Evolutionary conservation across 768 basidiomycete genomes (phyloP).

Genomic region (Tylopilus plumbeoviolaceoides): DNA sequence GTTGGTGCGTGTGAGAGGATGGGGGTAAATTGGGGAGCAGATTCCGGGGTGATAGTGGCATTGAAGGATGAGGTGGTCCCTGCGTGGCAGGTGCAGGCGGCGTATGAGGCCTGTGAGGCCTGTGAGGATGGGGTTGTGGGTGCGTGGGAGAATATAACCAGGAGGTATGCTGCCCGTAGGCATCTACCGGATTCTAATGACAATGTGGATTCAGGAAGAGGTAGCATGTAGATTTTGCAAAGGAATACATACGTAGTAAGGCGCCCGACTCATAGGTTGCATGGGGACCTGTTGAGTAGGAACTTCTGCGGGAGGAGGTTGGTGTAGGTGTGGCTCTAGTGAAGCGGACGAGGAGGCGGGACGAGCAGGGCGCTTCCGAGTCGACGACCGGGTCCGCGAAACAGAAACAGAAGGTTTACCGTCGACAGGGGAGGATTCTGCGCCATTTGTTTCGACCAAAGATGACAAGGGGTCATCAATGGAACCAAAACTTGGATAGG

Average conservation of each 20-base stretch:
- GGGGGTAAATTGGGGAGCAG: conserved; percentile 45
- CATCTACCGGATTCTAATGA: conserved; percentile 42
- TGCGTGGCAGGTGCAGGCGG: conserved; percentile 34
- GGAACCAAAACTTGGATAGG: too few relatives aligned
- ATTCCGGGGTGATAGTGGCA: conserved; percentile 70
- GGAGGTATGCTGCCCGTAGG: conserved; percentile 41
- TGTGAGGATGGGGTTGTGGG: conserved; percentile 43
- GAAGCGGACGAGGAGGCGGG: too few relatives aligned
- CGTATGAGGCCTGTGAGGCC: conserved; percentile 41
- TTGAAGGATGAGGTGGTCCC: conserved; percentile 42
- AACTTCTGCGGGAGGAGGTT: conserved; percentile 52
- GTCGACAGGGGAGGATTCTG: too few relatives aligned
- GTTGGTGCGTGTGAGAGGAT: conserved; percentile 37
- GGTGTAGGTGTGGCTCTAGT: conserved; percentile 36
- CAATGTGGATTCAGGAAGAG: conserved; percentile 1
- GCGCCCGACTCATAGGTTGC: conserved; percentile 37
- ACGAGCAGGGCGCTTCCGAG: fast-evolving
- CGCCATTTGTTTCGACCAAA: too few relatives aligned
- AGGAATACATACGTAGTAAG: conserved; percentile 55
- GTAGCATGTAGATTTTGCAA: not conserved
- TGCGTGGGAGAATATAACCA: conserved; percentile 39
- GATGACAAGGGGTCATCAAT: too few relatives aligned
- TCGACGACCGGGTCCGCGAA: too few relatives aligned
- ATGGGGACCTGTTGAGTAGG: conserved; percentile 42
- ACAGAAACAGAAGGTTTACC: too few relatives aligned